A percentile compares a stretch with the other conserved stretches of the same genome.
Conservation (phyloP, 2,329 filamentous ascomycete genomes). For the Apiospora aurea region DNA sequence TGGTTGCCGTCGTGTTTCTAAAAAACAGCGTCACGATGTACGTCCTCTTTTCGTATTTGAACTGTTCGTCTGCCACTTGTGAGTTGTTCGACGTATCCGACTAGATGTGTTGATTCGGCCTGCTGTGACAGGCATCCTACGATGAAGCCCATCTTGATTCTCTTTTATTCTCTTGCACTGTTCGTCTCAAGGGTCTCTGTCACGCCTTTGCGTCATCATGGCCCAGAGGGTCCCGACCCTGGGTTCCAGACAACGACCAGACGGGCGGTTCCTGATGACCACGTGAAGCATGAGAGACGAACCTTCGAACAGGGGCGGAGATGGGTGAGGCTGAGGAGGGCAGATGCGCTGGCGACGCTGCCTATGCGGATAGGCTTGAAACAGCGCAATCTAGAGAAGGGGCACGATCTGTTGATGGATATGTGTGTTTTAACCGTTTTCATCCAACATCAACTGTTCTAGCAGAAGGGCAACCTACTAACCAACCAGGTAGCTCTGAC, state of each 20-base stretch:
- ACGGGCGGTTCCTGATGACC: conserved; percentile 31
- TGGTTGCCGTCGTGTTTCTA: background rate
- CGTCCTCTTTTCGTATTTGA: background rate
- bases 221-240: background rate
- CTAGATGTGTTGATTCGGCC: no score
- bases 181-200: background rate
- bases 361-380: conserved; percentile 39
- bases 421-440: conserved; percentile 32
- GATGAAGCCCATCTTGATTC: background rate
- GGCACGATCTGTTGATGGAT: conserved; percentile 38
- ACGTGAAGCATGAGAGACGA: conserved; percentile 37
- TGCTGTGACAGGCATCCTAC: background rate
- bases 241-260: background rate
- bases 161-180: background rate
- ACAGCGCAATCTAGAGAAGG: conserved; percentile 36
- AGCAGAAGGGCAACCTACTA: background rate
- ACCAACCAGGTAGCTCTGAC: conserved; percentile 39
- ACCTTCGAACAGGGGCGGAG: conserved; percentile 31
- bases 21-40: background rate
- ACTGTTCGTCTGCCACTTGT: background rate
- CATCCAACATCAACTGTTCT: background rate
- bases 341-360: conserved; percentile 32
- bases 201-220: background rate
- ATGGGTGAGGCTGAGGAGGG: conserved; percentile 35
- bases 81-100: background rate